These are phyloP conservation scores for Aspergillus sp. DNA, from an alignment of 2,329 filamentous ascomycete species.

Conservation along the genomic window DNA sequence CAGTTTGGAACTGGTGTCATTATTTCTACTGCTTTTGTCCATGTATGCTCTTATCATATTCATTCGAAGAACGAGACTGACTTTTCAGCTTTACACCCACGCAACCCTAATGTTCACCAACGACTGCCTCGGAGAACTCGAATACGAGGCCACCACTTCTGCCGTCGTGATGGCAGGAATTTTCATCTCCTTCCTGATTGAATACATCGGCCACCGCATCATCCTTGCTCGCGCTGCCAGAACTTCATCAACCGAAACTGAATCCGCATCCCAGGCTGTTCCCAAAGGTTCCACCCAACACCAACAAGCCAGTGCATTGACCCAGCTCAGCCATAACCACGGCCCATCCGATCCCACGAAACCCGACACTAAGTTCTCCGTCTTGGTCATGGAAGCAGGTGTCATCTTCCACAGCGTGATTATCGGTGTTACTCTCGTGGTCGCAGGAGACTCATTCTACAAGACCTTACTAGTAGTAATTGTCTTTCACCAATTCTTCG, in stretches of 20 bases:
- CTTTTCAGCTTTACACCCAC: constrained; percentile 63
- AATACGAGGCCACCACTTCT: constrained; percentile 65
- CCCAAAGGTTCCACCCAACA: constrained; percentile 2
- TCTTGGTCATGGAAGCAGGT: constrained; percentile 67
- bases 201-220: constrained; percentile 61
- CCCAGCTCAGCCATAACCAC: constrained; percentile 30
- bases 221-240: constrained; percentile 31
- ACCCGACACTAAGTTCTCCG: constrained; percentile 51
- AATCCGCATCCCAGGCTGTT: constrained; percentile 3
- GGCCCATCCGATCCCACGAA: constrained; percentile 22
- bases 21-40: constrained; percentile 35
- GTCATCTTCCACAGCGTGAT: constrained; percentile 67
- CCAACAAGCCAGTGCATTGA: constrained; percentile 11
- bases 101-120: constrained; percentile 69
- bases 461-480: constrained; percentile 58
- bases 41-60: constrained; percentile 19
- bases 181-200: constrained; percentile 67
- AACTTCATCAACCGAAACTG: constrained; percentile 6
- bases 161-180: constrained; percentile 70
- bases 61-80: not conserved
- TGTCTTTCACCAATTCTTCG: constrained; percentile 74
- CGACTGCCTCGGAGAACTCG: constrained; percentile 60
- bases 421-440: constrained; percentile 45
- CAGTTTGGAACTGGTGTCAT: constrained; percentile 47
- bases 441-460: constrained; percentile 48